Conservation (phyloP, 371 early-diverging fungal species). For the Funneliformis caledonium region DNA sequence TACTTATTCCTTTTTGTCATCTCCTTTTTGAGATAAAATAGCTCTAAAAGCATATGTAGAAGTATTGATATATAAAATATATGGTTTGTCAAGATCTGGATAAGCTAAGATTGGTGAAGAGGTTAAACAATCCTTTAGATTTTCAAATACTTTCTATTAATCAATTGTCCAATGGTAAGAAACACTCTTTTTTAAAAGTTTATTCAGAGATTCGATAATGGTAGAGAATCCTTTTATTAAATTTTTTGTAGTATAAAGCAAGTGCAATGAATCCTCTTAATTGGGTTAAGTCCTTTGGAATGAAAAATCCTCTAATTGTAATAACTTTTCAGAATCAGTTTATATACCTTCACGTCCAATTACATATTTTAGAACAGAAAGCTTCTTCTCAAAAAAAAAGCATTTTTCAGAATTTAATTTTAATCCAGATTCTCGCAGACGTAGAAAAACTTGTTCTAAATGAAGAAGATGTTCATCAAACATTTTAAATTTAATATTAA, state of each 20-base stretch:
- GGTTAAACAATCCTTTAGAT: too few relatives aligned
- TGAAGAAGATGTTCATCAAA: conserved; percentile 51
- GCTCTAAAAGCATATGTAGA: conserved; percentile 46
- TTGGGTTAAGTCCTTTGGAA: not conserved
- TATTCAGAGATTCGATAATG: conserved; percentile 52
- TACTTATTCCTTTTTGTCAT: too few relatives aligned
- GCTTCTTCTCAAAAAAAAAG: too few relatives aligned
- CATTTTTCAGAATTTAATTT: conserved; percentile 46
- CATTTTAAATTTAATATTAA: conserved; percentile 57
- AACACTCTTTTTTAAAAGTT: conserved; percentile 45
- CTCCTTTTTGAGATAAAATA: too few relatives aligned
- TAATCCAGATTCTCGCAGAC: too few relatives aligned
- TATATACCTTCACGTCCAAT: not conserved
- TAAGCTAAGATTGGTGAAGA: too few relatives aligned
- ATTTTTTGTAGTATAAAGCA: conserved; percentile 16
- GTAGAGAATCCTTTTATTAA: conserved; percentile 45
- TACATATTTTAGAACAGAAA: too few relatives aligned
- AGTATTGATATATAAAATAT: conserved; percentile 45
- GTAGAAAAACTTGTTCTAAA: too few relatives aligned
- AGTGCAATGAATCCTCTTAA: not conserved
- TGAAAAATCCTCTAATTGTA: conserved; percentile 36
- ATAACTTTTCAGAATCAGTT: conserved; percentile 42
- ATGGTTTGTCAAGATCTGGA: too few relatives aligned
- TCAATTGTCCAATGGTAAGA: conserved; percentile 41
- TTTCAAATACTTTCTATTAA: conserved; percentile 42